Conservation (phyloP, 176 grass and related monocot genomes). For the Poa pratensis region DNA sequence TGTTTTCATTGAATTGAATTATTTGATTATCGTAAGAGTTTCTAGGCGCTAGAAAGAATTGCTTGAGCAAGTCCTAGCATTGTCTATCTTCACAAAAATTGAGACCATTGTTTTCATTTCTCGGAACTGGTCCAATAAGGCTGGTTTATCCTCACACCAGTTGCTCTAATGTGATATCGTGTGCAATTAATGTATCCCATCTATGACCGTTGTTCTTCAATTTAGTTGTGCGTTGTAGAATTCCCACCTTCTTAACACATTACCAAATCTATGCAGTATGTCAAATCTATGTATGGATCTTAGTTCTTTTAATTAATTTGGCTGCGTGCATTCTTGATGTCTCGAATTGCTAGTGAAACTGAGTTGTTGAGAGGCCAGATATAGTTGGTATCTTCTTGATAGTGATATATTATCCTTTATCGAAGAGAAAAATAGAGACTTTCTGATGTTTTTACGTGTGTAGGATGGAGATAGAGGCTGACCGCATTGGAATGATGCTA, state of each 20-base stretch:
- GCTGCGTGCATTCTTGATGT: too few species aligned
- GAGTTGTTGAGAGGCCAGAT: too few species aligned
- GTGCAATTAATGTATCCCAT: too few species aligned
- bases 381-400: too few species aligned
- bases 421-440: not conserved
- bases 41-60: not conserved
- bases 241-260: not conserved
- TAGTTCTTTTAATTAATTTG: too few species aligned
- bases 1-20: not conserved
- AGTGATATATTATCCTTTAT: not conserved
- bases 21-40: not conserved
- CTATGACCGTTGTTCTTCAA: not conserved
- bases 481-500: constrained; percentile 86
- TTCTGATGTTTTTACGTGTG: constrained; percentile 27
- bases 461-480: constrained; percentile 97
- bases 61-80: not conserved
- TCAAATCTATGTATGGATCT: not conserved
- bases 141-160: not conserved
- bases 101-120: not conserved
- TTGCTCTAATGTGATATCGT: not conserved
- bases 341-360: too few species aligned
- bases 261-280: not conserved
- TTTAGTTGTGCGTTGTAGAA: not conserved
- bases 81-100: not conserved
- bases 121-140: not conserved